These are phyloP conservation scores for Diospyros kaki DNA, from an alignment of 148 eudicot species.

Conservation along the genomic window DNA sequence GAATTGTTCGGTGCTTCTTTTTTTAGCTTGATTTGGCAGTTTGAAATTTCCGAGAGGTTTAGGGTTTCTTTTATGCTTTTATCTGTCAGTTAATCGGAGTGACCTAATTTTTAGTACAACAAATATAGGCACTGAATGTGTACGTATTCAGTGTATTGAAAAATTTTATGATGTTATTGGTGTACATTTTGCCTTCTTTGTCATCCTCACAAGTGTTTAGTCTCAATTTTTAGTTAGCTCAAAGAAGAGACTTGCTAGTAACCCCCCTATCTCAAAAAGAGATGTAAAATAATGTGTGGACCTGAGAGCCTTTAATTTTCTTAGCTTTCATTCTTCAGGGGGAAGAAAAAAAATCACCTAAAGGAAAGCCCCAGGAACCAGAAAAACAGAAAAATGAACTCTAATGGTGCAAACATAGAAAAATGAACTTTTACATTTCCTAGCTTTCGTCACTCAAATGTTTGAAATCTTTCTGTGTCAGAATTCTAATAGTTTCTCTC, in stretches of 20 bases:
- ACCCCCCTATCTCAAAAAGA: no score
- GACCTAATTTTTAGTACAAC: no score
- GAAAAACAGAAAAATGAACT: no score
- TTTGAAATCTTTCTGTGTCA: not conserved
- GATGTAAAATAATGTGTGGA: no score
- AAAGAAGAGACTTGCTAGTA: no score
- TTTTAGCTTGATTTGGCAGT: not conserved
- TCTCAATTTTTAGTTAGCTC: not conserved
- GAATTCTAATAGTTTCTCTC: not conserved
- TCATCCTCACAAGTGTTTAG: not conserved
- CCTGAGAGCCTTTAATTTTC: not conserved
- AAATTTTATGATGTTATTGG: not conserved
- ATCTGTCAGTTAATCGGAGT: not conserved
- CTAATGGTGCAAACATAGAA: no score
- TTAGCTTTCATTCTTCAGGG: not conserved
- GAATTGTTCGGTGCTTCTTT: not conserved
- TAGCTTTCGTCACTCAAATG: not conserved
- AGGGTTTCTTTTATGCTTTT: not conserved
- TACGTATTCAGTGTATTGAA: not conserved
- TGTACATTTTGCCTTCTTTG: not conserved
- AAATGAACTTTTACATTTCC: no score
- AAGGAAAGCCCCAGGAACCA: not conserved
- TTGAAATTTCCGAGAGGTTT: not conserved
- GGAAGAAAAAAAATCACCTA: no score
- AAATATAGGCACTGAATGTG: not conserved